Conservation (phyloP, 768 basidiomycete genomes). For the Chalciporus pseudorubinellus region DNA sequence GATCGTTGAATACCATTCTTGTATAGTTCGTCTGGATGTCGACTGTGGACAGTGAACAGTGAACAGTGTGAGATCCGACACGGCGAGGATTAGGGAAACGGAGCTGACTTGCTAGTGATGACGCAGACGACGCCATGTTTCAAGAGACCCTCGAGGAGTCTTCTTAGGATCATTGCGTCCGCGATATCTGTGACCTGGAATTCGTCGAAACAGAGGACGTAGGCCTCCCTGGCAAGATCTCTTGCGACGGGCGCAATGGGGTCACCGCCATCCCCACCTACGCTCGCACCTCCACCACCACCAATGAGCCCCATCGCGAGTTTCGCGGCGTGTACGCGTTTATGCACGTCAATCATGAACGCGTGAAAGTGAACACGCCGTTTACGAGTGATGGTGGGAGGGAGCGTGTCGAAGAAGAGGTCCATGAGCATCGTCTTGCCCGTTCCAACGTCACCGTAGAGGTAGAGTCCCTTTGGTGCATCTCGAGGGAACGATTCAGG, state of each 20-base stretch:
- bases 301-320: constrained; percentile 61
- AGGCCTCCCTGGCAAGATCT: constrained; percentile 81
- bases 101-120: constrained; percentile 94
- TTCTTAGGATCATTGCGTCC: constrained; percentile 95
- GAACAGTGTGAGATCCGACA: not conserved
- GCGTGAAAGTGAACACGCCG: constrained; percentile 96
- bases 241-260: constrained; percentile 85
- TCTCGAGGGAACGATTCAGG: constrained; percentile 41
- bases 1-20: constrained; percentile 97
- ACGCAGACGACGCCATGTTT: constrained; percentile 90
- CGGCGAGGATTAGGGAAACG: not conserved
- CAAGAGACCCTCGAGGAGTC: constrained; percentile 82
- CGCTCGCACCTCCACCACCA: constrained; percentile 25
- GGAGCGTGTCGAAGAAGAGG: constrained; percentile 85
- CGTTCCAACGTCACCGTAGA: constrained; percentile 95
- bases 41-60: constrained; percentile 63
- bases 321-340: constrained; percentile 83
- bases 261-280: constrained; percentile 50
- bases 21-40: constrained; percentile 95
- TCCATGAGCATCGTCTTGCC: constrained; percentile 99
- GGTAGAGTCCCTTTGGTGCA: constrained; percentile 85
- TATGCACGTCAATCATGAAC: constrained; percentile 99
- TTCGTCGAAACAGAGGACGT: constrained; percentile 93
- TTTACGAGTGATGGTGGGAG: constrained; percentile 61
- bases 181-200: constrained; percentile 99